phyloP scores from a whole-genome alignment of 2,329 filamentous ascomycete genomes.

The Aspergillus jensenii region DNA sequence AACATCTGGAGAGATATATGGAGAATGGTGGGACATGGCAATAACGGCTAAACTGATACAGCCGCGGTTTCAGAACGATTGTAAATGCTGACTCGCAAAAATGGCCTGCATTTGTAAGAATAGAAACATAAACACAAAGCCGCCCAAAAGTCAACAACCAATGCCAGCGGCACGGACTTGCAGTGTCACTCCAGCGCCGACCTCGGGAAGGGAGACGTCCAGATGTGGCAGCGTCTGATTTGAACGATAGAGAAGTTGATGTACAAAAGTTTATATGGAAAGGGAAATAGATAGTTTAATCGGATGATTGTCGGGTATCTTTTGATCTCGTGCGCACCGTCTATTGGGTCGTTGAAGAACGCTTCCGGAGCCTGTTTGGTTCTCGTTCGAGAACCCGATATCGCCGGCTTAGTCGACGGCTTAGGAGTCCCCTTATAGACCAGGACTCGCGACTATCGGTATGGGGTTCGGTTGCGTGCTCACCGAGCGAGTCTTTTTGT shows the following conservation, averaged over 20 bases:
- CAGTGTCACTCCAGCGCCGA: not conserved
- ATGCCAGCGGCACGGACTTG: not conserved
- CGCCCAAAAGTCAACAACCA: not conserved
- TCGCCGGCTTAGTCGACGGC: slow-evolving; percentile 26
- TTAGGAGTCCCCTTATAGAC: slow-evolving; percentile 29
- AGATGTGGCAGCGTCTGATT: slow-evolving; percentile 10
- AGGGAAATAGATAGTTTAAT: not conserved
- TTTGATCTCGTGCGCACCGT: not conserved
- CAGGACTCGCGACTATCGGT: slow-evolving; percentile 20
- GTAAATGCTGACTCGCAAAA: slow-evolving; percentile 6
- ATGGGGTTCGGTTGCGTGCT: slow-evolving; percentile 1
- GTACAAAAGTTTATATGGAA: not conserved
- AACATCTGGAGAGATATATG: not conserved
- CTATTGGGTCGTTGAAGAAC: slow-evolving; percentile 11
- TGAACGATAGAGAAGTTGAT: not conserved
- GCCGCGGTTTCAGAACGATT: not conserved
- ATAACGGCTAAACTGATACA: not conserved
- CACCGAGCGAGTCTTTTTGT: slow-evolving; percentile 8
- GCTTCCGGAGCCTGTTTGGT: slow-evolving; percentile 32
- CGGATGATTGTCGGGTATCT: not conserved
- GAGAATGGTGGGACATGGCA: not conserved
- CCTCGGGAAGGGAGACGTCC: not conserved
- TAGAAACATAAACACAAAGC: slow-evolving; percentile 3
- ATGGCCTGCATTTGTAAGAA: slow-evolving; percentile 4
- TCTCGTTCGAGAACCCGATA: slow-evolving; percentile 33